A percentile compares a stretch with the other conserved stretches of the same genome.
Conservation (phyloP, 176 grass and related monocot genomes). For the Carex parvula region DNA sequence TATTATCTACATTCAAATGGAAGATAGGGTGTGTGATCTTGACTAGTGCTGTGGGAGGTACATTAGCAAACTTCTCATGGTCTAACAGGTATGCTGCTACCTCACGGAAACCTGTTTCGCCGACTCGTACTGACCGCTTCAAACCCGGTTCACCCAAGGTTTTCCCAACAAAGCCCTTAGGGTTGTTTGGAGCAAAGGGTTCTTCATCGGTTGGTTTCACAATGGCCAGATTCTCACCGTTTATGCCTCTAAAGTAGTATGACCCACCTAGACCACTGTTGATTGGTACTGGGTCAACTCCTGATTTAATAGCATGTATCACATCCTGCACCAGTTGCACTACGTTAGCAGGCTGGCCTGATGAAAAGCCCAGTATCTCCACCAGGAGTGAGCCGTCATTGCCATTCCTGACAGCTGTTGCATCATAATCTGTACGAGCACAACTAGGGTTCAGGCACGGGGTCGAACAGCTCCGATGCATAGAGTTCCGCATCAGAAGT, state of each 20-base stretch:
- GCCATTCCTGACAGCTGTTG: slow-evolving; percentile 10
- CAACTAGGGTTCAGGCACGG: slow-evolving; percentile 52
- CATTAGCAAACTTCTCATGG: slow-evolving; percentile 72
- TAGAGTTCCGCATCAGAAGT: slow-evolving; percentile 62
- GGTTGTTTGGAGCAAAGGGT: slow-evolving; percentile 76
- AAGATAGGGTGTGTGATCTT: slow-evolving; percentile 81
- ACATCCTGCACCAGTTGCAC: slow-evolving; percentile 55
- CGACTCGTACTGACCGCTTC: slow-evolving; percentile 74
- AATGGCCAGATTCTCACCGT: slow-evolving; percentile 66
- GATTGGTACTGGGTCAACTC: slow-evolving; percentile 57
- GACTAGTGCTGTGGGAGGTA: slow-evolving; percentile 64
- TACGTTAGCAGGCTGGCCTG: slow-evolving; percentile 31
- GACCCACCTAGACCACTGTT: slow-evolving; percentile 65
- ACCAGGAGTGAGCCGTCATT: slow-evolving; percentile 41
- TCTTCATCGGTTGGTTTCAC: slow-evolving; percentile 84
- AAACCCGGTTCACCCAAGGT: slow-evolving; percentile 69
- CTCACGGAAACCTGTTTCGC: slow-evolving; percentile 86
- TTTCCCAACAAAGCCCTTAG: slow-evolving; percentile 67
- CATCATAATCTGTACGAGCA: not conserved
- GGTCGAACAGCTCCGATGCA: slow-evolving; percentile 78
- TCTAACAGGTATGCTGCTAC: slow-evolving; percentile 85
- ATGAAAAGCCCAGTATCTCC: slow-evolving; percentile 60
- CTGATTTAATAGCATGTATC: slow-evolving; percentile 45
- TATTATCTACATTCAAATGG: slow-evolving; percentile 49
- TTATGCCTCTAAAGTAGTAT: slow-evolving; percentile 61